Evolutionary conservation across 345 rosid species (phyloP).

Genomic region (Rhodamnia rubescens): DNA sequence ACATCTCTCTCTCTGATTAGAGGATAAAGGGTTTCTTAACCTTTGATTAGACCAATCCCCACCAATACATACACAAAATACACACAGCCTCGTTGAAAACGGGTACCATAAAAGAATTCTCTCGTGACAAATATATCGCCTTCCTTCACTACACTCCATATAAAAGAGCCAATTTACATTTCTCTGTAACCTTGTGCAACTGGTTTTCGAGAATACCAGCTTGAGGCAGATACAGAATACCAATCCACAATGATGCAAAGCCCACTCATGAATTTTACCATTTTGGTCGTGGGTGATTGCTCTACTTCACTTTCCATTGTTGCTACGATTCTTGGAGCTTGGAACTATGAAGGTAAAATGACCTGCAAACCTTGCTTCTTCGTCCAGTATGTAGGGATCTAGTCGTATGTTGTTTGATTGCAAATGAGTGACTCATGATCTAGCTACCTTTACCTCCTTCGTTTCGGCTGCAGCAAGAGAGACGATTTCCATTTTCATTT

Average conservation of each 20-base stretch:
- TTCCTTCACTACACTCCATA: background rate
- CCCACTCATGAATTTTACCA: conserved; percentile 10
- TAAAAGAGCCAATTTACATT: background rate
- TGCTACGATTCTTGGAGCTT: conserved; percentile 30
- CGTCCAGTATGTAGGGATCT: background rate
- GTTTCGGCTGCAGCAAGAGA: background rate
- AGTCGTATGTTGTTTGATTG: background rate
- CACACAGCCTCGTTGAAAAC: background rate
- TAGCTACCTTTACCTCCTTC: background rate
- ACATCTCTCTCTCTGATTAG: background rate
- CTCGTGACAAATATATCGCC: background rate
- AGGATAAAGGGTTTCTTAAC: background rate
- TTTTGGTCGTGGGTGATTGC: conserved; percentile 65
- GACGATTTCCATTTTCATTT: background rate
- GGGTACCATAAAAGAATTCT: background rate
- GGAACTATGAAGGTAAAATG: conserved; percentile 30
- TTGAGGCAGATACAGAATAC: background rate
- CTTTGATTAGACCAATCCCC: background rate
- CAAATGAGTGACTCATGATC: background rate
- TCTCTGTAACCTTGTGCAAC: background rate
- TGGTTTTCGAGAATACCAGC: background rate
- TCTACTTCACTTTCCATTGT: conserved; percentile 23
- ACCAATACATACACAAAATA: background rate
- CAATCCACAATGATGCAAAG: background rate
- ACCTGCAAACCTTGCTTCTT: background rate